Evolutionary conservation across 495 filamentous ascomycete genomes (phyloP).

Genomic region (Annulohypoxylon maeteangense): DNA sequence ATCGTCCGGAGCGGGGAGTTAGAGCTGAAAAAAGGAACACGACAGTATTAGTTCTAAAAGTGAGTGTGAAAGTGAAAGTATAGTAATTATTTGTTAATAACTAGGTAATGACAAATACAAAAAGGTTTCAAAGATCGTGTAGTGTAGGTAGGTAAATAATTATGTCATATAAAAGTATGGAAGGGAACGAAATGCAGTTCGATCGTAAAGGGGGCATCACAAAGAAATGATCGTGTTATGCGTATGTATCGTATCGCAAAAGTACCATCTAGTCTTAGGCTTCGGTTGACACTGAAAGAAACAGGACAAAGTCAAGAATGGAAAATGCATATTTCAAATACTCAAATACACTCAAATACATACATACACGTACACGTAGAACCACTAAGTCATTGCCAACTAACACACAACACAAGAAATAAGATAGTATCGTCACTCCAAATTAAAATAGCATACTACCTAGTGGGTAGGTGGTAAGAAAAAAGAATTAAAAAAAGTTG

Average conservation of each 20-base stretch:
- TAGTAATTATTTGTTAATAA: background rate
- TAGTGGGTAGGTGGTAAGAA: no score
- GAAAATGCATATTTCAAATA: slow-evolving; percentile 8
- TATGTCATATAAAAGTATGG: background rate
- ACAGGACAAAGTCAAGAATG: background rate
- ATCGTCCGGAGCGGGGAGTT: slow-evolving; percentile 23
- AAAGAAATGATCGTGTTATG: slow-evolving; percentile 25
- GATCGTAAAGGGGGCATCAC: slow-evolving; percentile 3
- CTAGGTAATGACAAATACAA: background rate
- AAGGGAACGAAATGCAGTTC: background rate
- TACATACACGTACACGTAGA: slow-evolving; percentile 19
- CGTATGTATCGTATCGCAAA: slow-evolving; percentile 3
- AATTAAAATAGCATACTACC: slow-evolving; percentile 21
- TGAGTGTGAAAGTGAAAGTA: no score
- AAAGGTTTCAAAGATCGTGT: background rate
- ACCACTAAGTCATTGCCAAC: slow-evolving; percentile 20
- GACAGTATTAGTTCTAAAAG: background rate
- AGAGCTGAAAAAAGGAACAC: slow-evolving; percentile 26
- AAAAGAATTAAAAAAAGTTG: slow-evolving; percentile 2
- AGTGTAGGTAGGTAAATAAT: background rate
- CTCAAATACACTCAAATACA: slow-evolving; percentile 9
- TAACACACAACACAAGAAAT: slow-evolving; percentile 9
- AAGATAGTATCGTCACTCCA: slow-evolving; percentile 31
- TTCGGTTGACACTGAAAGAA: background rate
- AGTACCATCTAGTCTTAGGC: background rate